phyloP scores from a whole-genome alignment of 495 filamentous ascomycete genomes.

The Penicillium diatomitis region DNA sequence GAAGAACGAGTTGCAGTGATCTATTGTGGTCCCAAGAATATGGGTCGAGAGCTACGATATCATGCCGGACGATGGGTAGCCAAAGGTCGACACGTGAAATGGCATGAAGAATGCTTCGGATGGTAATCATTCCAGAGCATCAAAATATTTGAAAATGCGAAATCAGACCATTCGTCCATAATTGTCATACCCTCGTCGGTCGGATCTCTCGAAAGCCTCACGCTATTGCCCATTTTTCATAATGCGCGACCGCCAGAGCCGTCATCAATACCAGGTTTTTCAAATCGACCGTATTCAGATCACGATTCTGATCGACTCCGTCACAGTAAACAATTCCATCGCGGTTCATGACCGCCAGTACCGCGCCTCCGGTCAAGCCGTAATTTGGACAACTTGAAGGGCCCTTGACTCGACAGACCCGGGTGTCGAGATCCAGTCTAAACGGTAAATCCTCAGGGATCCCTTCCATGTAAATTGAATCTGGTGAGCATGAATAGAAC shows the following conservation, averaged over 20 bases:
- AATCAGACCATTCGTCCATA: no score
- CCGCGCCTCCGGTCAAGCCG: not conserved
- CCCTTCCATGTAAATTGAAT: not conserved
- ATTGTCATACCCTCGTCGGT: not conserved
- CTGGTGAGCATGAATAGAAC: not conserved
- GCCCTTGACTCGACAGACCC: not conserved
- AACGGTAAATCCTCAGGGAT: not conserved
- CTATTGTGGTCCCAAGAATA: conserved; percentile 2
- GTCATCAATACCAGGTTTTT: not conserved
- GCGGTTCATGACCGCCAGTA: conserved; percentile 1
- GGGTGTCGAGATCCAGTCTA: not conserved
- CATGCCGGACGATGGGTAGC: not conserved
- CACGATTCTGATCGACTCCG: not conserved
- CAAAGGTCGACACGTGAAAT: not conserved
- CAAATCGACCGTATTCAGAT: not conserved
- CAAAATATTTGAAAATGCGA: no score
- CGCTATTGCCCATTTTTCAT: not conserved
- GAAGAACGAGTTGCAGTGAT: not conserved
- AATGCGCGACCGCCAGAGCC: not conserved
- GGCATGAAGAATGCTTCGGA: not conserved
- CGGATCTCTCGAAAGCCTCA: not conserved
- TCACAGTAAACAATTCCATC: not conserved
- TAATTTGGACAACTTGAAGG: not conserved
- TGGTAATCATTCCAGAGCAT: not conserved
- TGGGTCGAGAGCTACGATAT: not conserved